These are phyloP conservation scores for Leccinum holopus DNA, from an alignment of 1,284 basidiomycete species.

Conservation along the genomic window DNA sequence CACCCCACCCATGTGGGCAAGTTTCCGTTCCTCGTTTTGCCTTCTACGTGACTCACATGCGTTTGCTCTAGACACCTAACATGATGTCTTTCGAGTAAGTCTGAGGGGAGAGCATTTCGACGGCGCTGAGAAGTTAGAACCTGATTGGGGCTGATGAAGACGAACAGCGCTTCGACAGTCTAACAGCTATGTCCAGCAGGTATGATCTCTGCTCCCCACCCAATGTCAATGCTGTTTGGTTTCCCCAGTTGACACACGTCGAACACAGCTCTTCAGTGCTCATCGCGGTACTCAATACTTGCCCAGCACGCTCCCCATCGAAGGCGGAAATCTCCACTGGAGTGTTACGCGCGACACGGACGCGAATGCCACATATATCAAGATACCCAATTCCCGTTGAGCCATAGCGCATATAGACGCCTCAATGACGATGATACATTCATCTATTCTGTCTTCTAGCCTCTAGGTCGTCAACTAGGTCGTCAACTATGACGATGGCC, in stretches of 20 bases:
- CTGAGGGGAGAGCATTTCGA: not conserved
- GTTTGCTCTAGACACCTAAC: constrained; percentile 51
- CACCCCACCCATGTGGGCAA: constrained; percentile 47
- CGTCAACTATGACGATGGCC: constrained; percentile 45
- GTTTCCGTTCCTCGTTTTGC: constrained; percentile 36
- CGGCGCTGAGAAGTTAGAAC: not conserved
- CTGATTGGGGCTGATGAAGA: constrained; percentile 5
- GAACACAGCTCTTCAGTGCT: constrained; percentile 56
- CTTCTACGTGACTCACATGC: not conserved
- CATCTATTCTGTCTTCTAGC: not conserved
- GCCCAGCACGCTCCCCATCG: constrained; percentile 57
- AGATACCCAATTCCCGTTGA: constrained; percentile 37
- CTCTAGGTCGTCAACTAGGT: constrained; percentile 36
- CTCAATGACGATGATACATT: not conserved
- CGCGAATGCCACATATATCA: constrained; percentile 52
- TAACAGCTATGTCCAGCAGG: constrained; percentile 68
- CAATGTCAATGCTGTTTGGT: not conserved
- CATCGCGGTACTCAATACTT: constrained; percentile 62
- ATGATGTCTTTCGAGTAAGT: constrained; percentile 65
- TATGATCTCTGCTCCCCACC: constrained; percentile 17
- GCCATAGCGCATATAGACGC: not conserved
- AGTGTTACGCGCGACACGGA: constrained; percentile 48
- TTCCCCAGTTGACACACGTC: constrained; percentile 1
- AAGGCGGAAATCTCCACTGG: constrained; percentile 55
- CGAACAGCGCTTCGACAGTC: constrained; percentile 48